These are phyloP conservation scores for Thielaviopsis populi DNA, from an alignment of 2,329 filamentous ascomycete species.

Conservation along the genomic window DNA sequence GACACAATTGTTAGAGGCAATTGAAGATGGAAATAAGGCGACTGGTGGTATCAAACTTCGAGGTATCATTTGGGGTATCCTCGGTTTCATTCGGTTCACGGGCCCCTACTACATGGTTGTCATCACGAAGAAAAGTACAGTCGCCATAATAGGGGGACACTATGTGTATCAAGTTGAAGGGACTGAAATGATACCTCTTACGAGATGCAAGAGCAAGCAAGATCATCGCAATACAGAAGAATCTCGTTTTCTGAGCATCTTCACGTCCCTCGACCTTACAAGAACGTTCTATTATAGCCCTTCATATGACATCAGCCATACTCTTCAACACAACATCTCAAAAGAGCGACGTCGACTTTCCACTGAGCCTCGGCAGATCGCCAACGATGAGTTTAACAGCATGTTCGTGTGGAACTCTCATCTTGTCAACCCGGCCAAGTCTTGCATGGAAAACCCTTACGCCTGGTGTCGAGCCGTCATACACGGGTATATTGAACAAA, in stretches of 20 bases:
- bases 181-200: slow-evolving; percentile 80
- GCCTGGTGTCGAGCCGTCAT: slow-evolving; percentile 96
- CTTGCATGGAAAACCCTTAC: slow-evolving; percentile 61
- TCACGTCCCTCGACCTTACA: slow-evolving; percentile 81
- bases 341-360: slow-evolving; percentile 59
- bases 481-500: slow-evolving; percentile 91
- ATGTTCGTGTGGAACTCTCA: slow-evolving; percentile 99
- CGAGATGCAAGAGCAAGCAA: slow-evolving; percentile 58
- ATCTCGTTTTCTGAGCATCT: slow-evolving; percentile 70
- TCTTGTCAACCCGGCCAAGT: slow-evolving; percentile 59
- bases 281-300: slow-evolving; percentile 97
- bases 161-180: slow-evolving; percentile 92
- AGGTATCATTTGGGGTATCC: slow-evolving; percentile 80
- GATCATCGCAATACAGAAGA: slow-evolving; percentile 75
- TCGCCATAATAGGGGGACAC: slow-evolving; percentile 90
- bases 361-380: slow-evolving; percentile 22
- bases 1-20: slow-evolving; percentile 80
- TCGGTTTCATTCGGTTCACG: slow-evolving; percentile 93
- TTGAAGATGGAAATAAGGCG: slow-evolving; percentile 85
- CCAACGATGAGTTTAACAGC: slow-evolving; percentile 44
- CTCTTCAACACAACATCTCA: slow-evolving; percentile 81
- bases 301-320: slow-evolving; percentile 88
- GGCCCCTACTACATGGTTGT: slow-evolving; percentile 94
- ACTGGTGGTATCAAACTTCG: slow-evolving; percentile 81
- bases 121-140: slow-evolving; percentile 89